Percentiles rank a stretch among this genome's conserved stretches.
Conservation (phyloP, 768 basidiomycete genomes). For the Lepiota subincarnata region DNA sequence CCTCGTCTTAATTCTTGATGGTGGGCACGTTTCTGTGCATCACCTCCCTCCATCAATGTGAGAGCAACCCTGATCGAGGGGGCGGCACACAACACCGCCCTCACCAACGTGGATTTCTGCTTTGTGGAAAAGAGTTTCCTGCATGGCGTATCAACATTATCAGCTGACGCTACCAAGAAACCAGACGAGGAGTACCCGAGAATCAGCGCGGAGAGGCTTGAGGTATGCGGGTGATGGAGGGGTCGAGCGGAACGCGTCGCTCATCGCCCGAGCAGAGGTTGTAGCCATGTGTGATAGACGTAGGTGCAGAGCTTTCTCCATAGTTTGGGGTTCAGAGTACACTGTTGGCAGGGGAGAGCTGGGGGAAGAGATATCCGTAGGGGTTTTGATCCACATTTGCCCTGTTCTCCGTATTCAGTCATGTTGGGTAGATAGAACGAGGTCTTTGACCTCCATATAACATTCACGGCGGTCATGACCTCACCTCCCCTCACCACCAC, state of each 20-base stretch:
- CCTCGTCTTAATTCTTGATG: conserved; percentile 14
- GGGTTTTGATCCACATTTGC: background rate
- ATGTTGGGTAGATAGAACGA: too few relatives aligned
- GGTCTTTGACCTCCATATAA: too few relatives aligned
- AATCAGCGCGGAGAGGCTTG: background rate
- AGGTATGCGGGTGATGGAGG: background rate
- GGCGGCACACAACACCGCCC: conserved; percentile 1
- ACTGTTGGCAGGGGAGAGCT: background rate
- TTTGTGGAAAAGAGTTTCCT: conserved; percentile 1
- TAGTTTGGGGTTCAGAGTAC: background rate
- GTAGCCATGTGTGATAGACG: background rate
- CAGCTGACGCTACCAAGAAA: conserved; percentile 6
- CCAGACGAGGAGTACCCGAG: background rate
- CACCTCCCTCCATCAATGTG: background rate
- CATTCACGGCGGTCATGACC: too few relatives aligned
- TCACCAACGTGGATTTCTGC: conserved; percentile 3
- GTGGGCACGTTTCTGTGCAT: background rate
- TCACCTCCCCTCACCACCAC: too few relatives aligned
- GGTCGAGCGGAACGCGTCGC: background rate
- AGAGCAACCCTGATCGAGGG: conserved; percentile 1
- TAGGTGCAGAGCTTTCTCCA: background rate
- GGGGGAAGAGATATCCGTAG: background rate
- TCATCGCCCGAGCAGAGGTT: background rate
- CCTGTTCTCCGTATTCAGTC: background rate
- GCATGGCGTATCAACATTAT: conserved; percentile 4